Evolutionary conservation across 1,284 basidiomycete genomes (phyloP), one percentile per base, ranked within the genome.

Genomic region (Cryptococcus wingfieldii): DNA sequence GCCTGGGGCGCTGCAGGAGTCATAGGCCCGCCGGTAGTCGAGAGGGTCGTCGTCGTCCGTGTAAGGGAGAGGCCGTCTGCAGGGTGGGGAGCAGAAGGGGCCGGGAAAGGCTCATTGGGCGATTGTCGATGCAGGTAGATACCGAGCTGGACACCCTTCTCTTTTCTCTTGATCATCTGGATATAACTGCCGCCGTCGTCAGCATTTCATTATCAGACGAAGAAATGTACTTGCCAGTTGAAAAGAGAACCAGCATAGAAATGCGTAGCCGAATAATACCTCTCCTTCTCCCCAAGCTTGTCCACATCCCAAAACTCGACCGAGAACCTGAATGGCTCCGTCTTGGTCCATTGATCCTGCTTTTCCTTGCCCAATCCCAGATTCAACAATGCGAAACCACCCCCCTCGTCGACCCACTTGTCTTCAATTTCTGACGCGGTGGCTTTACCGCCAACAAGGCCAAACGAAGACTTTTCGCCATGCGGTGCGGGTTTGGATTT

Each of bases 241-340:
- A 70, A 68, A 63, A 64, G 69, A 25, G 60, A 63, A 25, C 77
- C 77, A 4, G 80, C 62, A 59, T 80, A 80, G 57, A 79, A 79
- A 56, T 79, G 78, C 5, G 79, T 80, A 12, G 69, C 64, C 3
- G 77, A 79, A 60, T 80, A 81, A 31, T 76, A 67, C 25, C 90
- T 81, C 54, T 85, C 85, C 76, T 92, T 94, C 57, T 95, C 91
- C 55, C 85, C 86, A 46, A 96, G 80, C 47, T 81, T 79, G 63
- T 89, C 87, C 27, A 92, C 82, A 63, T 89, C 88, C 85, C 89
- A 95, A 72, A 95, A 95, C 75, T 96, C 92, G 48, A 91, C 89
- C 5, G 84, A 84, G 69, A 95, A 78, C 39, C 89, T 82, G 74
- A 82, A 87, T 0, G 90, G 90, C 49, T 90, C 77, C 37, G 71